Base-by-base conservation (phyloP, 257 asterid genomes). In the Nicotiana tomentosiformis region DNA sequence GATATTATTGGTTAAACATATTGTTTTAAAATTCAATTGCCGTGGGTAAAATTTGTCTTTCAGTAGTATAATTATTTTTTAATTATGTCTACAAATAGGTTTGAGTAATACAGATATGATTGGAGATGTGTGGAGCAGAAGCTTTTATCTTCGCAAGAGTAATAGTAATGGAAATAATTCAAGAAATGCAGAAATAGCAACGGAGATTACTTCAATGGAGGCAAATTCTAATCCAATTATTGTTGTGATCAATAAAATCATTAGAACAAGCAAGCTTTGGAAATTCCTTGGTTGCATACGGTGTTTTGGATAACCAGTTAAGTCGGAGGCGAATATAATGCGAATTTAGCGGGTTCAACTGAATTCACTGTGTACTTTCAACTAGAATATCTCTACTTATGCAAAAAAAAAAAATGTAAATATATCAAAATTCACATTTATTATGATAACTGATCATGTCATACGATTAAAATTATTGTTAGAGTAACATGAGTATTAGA, bases 91-190 rank as follows among this genome's bases (percentile, higher is more conserved):
- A 0, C 5, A 53, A 10, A 32, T 64, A 94, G 98, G 98, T 80
- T 85, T 93, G 91, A 86, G 87, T 64, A 94, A 87, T 77, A 87
- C 93, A 3, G 95, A 91, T 55, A 64, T 88, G 81, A 93, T 94
- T n/a, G 97, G 93, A 23, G 90, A 91, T 76, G 86, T 85, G n/a
- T 94, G 95, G 8, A 85, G 92, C 86, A 86, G 98, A 84, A 89
- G 87, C 86, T 93, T 93, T 84, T 88, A 90, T 77, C 97, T 94
- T 29, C 87, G 92, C 60, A 90, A 79, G 85, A 83, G 76, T 77
- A 74, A 77, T 74, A 81, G 65, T 49, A 66, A 33, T 23, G 33
- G 35, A 69, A 69, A n/a, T 58, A 69, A 8, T 37, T 16, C 20
- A 62, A 84, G 57, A 10, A 3, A 53, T 11, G 57, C 16, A 53